Evolutionary conservation across 345 rosid species (phyloP).

Genomic region (Eucalyptus dawsonii): DNA sequence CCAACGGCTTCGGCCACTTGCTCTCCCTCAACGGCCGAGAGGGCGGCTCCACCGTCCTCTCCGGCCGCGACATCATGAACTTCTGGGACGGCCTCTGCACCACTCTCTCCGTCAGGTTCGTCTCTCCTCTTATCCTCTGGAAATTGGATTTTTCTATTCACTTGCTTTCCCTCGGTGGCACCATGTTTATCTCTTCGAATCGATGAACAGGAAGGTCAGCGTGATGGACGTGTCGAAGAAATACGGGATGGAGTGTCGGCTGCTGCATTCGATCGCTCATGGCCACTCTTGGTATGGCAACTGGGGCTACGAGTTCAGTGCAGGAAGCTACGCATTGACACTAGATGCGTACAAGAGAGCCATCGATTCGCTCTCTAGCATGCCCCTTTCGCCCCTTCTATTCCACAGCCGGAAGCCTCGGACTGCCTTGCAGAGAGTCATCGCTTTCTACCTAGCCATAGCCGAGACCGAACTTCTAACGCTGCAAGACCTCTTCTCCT

Average conservation of each 20-base stretch:
- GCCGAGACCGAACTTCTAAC: constrained; percentile 36
- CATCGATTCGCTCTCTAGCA: constrained; percentile 21
- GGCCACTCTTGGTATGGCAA: constrained; percentile 63
- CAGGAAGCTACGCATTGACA: constrained; percentile 55
- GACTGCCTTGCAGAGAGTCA: constrained; percentile 29
- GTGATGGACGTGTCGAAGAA: constrained; percentile 78
- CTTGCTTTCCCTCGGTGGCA: no score
- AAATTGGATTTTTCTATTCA: background rate
- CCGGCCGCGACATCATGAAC: constrained; percentile 56
- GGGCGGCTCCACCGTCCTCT: constrained; percentile 50
- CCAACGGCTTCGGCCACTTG: constrained; percentile 73
- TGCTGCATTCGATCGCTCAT: constrained; percentile 40
- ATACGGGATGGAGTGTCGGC: constrained; percentile 44
- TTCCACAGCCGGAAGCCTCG: constrained; percentile 26
- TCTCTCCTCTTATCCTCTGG: background rate
- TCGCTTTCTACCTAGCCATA: constrained; percentile 38
- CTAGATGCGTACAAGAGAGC: constrained; percentile 36
- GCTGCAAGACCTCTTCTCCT: constrained; percentile 44
- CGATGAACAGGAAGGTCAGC: constrained; percentile 29
- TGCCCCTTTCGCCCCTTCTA: constrained; percentile 27
- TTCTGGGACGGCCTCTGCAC: constrained; percentile 66
- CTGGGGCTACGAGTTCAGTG: constrained; percentile 59
- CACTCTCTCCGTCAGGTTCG: constrained; percentile 36
- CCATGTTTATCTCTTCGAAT: background rate
- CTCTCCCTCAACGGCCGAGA: constrained; percentile 56